Percentiles rank a stretch among this genome's conserved stretches.
phyloP scores from a whole-genome alignment of 192 early-diverging fungal species.

The Entomortierella beljakovae region DNA sequence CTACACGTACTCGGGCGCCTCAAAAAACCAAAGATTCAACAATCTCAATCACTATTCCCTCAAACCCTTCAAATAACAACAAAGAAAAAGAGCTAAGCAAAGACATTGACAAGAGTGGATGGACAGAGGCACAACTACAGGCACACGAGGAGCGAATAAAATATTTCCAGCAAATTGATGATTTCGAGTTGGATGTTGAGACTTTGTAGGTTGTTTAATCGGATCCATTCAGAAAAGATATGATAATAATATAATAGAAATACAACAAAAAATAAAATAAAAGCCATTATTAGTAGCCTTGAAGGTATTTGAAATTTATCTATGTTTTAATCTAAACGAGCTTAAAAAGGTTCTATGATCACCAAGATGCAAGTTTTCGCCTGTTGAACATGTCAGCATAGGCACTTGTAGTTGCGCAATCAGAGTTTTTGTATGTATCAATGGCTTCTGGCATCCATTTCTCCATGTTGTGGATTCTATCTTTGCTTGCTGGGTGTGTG shows the following conservation, averaged over 20 bases:
- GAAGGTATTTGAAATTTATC: too few species aligned
- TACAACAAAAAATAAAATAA: too few species aligned
- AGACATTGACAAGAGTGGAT: constrained; percentile 1
- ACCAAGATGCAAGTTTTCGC: constrained; percentile 30
- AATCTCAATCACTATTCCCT: neutral
- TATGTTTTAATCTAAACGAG: too few species aligned
- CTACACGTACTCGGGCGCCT: neutral
- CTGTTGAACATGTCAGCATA: constrained; percentile 50
- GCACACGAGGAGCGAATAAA: constrained; percentile 33
- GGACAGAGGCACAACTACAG: constrained; percentile 14
- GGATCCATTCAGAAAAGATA: too few species aligned
- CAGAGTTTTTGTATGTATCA: constrained; percentile 58
- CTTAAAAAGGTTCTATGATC: too few species aligned
- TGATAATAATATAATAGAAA: too few species aligned
- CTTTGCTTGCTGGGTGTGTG: constrained; percentile 87
- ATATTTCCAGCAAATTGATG: constrained; percentile 38
- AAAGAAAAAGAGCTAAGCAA: constrained; percentile 4
- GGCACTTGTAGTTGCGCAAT: constrained; percentile 58
- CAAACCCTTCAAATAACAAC: neutral
- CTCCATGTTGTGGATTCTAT: constrained; percentile 70
- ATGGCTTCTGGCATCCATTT: constrained; percentile 76
- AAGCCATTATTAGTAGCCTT: too few species aligned
- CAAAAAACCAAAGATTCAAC: neutral
- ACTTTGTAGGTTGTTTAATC: neutral
- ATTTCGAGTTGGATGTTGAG: constrained; percentile 45